phyloP scores from a whole-genome alignment of 129 eudicot genomes.

The Chrysanthemum makinoi region DNA sequence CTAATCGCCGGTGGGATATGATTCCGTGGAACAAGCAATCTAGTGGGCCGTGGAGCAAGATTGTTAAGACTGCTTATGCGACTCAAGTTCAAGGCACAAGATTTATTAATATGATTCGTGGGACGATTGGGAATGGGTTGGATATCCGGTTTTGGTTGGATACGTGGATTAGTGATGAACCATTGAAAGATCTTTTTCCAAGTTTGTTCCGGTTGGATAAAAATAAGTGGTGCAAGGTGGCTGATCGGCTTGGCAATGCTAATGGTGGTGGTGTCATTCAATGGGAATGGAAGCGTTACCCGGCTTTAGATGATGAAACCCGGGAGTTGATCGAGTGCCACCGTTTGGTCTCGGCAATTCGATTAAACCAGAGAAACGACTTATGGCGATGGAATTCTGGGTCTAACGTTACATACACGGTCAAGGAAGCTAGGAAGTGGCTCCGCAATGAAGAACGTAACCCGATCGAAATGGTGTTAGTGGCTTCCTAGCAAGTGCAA shows the following conservation, averaged over 20 bases:
- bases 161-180: neutral
- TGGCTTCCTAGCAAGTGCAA: neutral
- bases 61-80: neutral
- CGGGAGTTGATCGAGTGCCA: neutral
- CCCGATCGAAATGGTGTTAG: too few relatives aligned
- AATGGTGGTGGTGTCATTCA: neutral
- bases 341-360: neutral
- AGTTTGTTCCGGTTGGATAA: neutral
- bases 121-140: neutral
- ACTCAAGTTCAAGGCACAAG: neutral
- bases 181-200: neutral
- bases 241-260: neutral
- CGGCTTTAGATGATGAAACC: neutral
- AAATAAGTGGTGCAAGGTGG: neutral
- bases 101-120: neutral
- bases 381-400: neutral
- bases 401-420: neutral
- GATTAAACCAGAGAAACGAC: too few relatives aligned
- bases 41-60: constrained; percentile 2
- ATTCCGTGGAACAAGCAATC: neutral
- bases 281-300: constrained; percentile 7
- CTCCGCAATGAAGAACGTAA: neutral
- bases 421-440: constrained; percentile 3
- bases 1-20: constrained; percentile 1
- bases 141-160: too few relatives aligned